These are phyloP conservation scores for Juncus inflexus DNA, from an alignment of 176 grass and related monocot species.

Conservation along the genomic window DNA sequence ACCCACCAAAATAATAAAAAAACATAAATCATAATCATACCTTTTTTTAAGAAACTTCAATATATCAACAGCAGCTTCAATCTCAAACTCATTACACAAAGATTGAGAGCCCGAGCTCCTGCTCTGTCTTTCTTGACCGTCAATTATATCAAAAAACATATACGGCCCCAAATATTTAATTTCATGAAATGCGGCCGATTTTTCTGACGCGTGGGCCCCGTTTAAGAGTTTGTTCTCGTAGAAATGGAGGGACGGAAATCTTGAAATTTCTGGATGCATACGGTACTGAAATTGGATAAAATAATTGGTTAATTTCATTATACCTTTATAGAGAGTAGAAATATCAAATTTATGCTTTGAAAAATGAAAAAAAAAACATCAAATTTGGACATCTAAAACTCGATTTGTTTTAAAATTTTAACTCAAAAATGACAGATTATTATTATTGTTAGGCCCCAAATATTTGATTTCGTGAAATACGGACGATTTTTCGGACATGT, in stretches of 20 bases:
- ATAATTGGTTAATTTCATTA: background rate
- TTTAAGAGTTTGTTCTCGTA: constrained; percentile 91
- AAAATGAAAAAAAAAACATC: no score
- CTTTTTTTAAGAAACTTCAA: constrained; percentile 64
- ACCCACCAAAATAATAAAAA: no score
- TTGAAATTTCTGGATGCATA: constrained; percentile 96
- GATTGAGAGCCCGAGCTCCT: constrained; percentile 69
- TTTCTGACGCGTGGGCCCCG: constrained; percentile 53
- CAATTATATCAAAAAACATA: constrained; percentile 93
- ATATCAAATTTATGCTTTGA: constrained; percentile 1
- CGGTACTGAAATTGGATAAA: constrained; percentile 63
- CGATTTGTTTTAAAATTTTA: no score
- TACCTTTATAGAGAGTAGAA: background rate
- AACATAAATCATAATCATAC: constrained; percentile 23
- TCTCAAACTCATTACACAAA: constrained; percentile 80
- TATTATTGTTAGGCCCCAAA: constrained; percentile 38
- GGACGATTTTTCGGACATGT: constrained; percentile 54
- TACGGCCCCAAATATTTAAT: constrained; percentile 72
- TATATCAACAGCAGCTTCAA: constrained; percentile 67
- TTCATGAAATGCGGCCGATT: constrained; percentile 68
- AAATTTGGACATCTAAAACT: background rate
- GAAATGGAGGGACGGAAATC: constrained; percentile 93
- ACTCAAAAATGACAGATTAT: background rate
- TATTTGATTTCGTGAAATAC: constrained; percentile 60
- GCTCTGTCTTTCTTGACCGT: constrained; percentile 62